These are phyloP conservation scores for Filobasidium uniguttulatum DNA, from an alignment of 1,284 basidiomycete species.

Conservation along the genomic window DNA sequence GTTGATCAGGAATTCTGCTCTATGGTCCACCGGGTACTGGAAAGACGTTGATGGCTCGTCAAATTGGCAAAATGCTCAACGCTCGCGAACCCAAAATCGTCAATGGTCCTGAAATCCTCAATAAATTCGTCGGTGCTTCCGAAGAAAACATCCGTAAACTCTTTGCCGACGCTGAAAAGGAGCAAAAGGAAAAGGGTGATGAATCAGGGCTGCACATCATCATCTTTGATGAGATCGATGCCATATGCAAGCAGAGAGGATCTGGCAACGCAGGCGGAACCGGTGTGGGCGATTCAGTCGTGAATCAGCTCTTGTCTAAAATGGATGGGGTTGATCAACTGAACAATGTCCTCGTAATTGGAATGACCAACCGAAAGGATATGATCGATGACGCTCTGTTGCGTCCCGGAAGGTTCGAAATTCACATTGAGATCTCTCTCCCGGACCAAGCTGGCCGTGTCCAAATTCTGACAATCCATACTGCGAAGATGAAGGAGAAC, in stretches of 20 bases:
- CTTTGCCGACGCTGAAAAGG: conserved; percentile 94
- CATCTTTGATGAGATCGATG: conserved; percentile 98
- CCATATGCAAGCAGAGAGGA: conserved; percentile 96
- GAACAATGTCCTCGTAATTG: conserved; percentile 98
- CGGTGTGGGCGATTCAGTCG: conserved; percentile 94
- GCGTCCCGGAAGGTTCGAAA: conserved; percentile 94
- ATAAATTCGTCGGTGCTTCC: conserved; percentile 94
- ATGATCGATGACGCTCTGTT: conserved; percentile 99
- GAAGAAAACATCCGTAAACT: conserved; percentile 98
- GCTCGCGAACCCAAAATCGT: conserved; percentile 97
- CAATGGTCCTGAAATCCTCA: conserved; percentile 94
- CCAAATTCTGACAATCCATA: conserved; percentile 95
- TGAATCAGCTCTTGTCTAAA: conserved; percentile 93
- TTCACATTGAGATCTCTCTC: conserved; percentile 99
- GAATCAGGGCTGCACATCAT: conserved; percentile 98
- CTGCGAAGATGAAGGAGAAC: conserved; percentile 82
- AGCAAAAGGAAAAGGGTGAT: conserved; percentile 98
- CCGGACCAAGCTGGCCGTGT: conserved; percentile 85
- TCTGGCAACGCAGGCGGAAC: conserved; percentile 70
- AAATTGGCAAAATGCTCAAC: conserved; percentile 99
- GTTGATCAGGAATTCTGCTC: conserved; percentile 78
- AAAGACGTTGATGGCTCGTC: conserved; percentile 94
- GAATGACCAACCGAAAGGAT: conserved; percentile 97
- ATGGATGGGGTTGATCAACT: conserved; percentile 99
- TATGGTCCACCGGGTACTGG: conserved; percentile 96